Evolutionary conservation across 148 eudicot genomes (phyloP), one percentile per base, ranked within the genome.

Genomic region (Arbutus unedo): DNA sequence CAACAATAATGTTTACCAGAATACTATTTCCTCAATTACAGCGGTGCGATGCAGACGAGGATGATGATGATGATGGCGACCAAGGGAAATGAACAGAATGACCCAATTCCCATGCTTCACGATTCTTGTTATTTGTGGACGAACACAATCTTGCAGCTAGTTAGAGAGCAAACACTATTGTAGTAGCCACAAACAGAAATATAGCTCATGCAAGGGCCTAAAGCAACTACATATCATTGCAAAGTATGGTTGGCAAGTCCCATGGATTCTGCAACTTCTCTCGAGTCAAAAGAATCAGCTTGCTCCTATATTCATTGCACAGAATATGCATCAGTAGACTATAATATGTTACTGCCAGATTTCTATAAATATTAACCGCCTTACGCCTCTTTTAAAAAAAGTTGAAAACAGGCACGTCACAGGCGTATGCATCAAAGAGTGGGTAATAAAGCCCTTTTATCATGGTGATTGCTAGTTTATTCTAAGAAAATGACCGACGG

Each of bases 221-320:
- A 31, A 49, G 82, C 49, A 67, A 75, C 9, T 45, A 11, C 14
- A 44, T 45, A 19, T 84, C 87, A 89, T 44, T 86, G 90, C 54
- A 89, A 76, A 10, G 88, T 84, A 71, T 21, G 74, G 83, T 88
- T 88, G n/a, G 43, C 85, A 73, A 88, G 87, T 31, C 91, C 91
- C 92, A 90, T 90, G n/a, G 92, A 88, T 76, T 75, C 90, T n/a
- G 87, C 91, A 76, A 87, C 80, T 84, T 90, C 92, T 78, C 87
- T 87, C 23, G 88, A 87, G 68, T 86, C 68, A 67, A 83, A 82
- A 76, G 85, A 60, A 82, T 90, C 90, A 66, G 87, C 91, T 87
- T 90, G 91, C 79, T 82, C 92, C 92, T 90, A 89, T 51, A 87
- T 54, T 45, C 81, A 82, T 82, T 76, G 16, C 41, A 84, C 47